Base-by-base conservation (phyloP, 2,329 filamentous ascomycete genomes). In the Fusarium begoniae region DNA sequence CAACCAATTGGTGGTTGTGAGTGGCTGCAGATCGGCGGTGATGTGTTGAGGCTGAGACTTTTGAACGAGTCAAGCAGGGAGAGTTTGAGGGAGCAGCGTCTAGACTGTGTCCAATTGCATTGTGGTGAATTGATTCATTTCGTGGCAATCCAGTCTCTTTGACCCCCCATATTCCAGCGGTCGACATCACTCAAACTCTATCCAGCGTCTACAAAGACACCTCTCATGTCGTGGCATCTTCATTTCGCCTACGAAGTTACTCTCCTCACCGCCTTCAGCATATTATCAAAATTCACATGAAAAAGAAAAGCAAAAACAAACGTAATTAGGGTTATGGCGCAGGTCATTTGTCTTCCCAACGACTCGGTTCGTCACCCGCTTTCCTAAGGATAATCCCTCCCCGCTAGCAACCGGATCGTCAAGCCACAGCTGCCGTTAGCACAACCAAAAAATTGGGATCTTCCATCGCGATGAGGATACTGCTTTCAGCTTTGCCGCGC, bases 31-130 rank as follows among this genome's bases (percentile, higher is more conserved):
- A 70, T 65, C 26, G 30, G 59, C 40, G 40, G 44, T 35, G 53
- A 38, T 37, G 22, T 44, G 40, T 44, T 69, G 66, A 69, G 66
- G 58, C 66, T 69, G 66, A 68, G 35, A 67, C 64, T 35, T 37
- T 55, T 40, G 64, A 44, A 8, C 41, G 64, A 70, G 58, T 70
- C 67, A 57, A 69, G 65, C 30, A 37, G 35, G 28, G 28, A 65
- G 51, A 53, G 57, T 65, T 57, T 24, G 22, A 40, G 28, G 37
- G 55, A 54, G 40, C 37, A 57, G 40, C 44, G 43, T 30, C 20
- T n/a, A 10, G 24, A 37, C 3, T 15, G 22, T 5, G 40, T 3
- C 50, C 50, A 44, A 63, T 57, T 24, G 40, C 24, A 20, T 18
- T 18, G 17, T 10, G 5, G 26, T 24, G 15, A 47, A 58, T 59